phyloP scores from a whole-genome alignment of 2,329 filamentous ascomycete genomes.

The Ophiostoma montium region DNA sequence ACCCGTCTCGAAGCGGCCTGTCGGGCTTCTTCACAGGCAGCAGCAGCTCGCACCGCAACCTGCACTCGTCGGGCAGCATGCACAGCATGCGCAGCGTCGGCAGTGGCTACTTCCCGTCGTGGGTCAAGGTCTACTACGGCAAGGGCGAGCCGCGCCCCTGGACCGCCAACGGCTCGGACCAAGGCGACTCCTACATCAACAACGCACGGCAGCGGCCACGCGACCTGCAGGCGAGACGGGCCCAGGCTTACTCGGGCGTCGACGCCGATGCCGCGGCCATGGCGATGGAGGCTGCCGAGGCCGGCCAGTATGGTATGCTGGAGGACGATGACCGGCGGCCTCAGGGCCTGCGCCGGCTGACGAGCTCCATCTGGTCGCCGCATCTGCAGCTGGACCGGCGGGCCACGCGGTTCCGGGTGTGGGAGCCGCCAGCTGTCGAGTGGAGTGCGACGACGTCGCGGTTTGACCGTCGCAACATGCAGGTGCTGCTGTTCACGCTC shows the following conservation, averaged over 20 bases:
- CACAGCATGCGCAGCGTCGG: constrained; percentile 28
- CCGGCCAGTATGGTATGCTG: constrained; percentile 18
- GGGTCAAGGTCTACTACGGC: constrained; percentile 57
- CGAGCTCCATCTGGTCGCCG: constrained; percentile 57
- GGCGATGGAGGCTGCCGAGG: too few species aligned
- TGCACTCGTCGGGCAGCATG: constrained; percentile 34
- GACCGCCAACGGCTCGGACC: constrained; percentile 29
- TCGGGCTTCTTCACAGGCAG: constrained; percentile 33
- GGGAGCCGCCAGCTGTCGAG: constrained; percentile 59
- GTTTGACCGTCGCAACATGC: constrained; percentile 55
- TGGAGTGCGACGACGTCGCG: constrained; percentile 44
- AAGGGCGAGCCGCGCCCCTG: constrained; percentile 46
- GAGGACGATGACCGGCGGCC: constrained; percentile 18
- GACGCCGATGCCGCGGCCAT: not conserved
- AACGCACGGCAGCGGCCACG: constrained; percentile 31
- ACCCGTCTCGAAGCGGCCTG: constrained; percentile 40
- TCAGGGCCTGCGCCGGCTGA: constrained; percentile 29
- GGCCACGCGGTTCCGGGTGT: constrained; percentile 44
- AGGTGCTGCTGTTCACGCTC: constrained; percentile 59
- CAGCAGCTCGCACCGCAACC: constrained; percentile 29
- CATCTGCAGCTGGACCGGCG: constrained; percentile 53
- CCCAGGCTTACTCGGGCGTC: constrained; percentile 15
- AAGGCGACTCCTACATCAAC: constrained; percentile 19
- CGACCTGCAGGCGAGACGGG: constrained; percentile 19
- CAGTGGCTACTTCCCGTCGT: constrained; percentile 31